These are phyloP conservation scores for Arthrobotrys megalospora DNA, from an alignment of 2,329 filamentous ascomycete species.

Conservation along the genomic window DNA sequence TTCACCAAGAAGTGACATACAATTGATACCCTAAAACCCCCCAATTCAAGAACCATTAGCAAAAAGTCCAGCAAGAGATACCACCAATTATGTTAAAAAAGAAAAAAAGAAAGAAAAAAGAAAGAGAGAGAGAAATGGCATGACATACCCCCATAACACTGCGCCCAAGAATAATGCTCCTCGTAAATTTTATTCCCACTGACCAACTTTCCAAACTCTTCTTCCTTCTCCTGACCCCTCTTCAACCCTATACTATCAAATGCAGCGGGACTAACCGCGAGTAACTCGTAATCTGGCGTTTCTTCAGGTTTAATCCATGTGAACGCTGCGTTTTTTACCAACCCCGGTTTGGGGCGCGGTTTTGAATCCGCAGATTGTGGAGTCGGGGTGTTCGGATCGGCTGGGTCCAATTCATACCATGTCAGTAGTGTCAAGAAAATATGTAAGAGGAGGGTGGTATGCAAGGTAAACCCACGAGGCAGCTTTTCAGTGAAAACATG, in stretches of 20 bases:
- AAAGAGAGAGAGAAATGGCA: too few relatives aligned
- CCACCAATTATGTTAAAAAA: conserved; percentile 66
- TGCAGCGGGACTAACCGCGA: conserved; percentile 84
- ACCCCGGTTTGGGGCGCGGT: conserved; percentile 81
- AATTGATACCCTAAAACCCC: conserved; percentile 62
- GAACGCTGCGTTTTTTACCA: conserved; percentile 87
- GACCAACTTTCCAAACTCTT: conserved; percentile 83
- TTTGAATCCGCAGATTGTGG: conserved; percentile 85
- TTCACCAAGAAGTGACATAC: conserved; percentile 10
- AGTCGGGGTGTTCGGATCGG: conserved; percentile 84
- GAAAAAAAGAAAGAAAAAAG: conserved; percentile 69
- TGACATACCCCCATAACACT: conserved; percentile 86
- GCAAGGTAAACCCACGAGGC: conserved; percentile 49
- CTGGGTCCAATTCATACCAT: conserved; percentile 66
- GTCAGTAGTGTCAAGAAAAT: neutral
- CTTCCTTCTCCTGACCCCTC: conserved; percentile 76
- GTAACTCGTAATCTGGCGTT: conserved; percentile 78
- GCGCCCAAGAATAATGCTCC: conserved; percentile 91
- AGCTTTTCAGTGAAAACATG: conserved; percentile 75
- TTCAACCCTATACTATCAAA: conserved; percentile 85
- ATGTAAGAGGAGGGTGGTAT: neutral
- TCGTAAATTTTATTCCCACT: conserved; percentile 87
- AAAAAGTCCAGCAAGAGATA: neutral
- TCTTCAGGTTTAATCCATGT: conserved; percentile 89
- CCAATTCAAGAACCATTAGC: conserved; percentile 1